Conservation (phyloP, 768 basidiomycete genomes). For the Phylloporus rhodoxanthus region DNA sequence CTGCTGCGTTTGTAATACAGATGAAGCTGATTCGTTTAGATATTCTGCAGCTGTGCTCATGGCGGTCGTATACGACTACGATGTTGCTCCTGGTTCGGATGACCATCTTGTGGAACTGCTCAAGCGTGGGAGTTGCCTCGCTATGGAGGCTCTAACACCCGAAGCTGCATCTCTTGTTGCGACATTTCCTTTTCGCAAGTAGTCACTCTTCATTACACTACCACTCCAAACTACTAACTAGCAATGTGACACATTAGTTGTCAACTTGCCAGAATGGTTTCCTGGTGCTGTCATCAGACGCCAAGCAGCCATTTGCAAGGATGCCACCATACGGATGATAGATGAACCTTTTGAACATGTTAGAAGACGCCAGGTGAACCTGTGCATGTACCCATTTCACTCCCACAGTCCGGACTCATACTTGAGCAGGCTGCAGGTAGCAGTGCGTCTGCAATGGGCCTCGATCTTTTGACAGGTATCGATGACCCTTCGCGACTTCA, state of each 20-base stretch:
- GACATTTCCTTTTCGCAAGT: slow-evolving; percentile 22
- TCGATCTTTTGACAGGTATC: slow-evolving; percentile 5
- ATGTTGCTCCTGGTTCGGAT: slow-evolving; percentile 27
- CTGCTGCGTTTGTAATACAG: neutral
- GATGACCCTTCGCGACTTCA: neutral
- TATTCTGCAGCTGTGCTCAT: slow-evolving; percentile 34
- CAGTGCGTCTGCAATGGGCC: slow-evolving; percentile 9
- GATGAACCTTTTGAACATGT: slow-evolving; percentile 13
- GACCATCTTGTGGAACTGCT: slow-evolving; percentile 37
- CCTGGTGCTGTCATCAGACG: slow-evolving; percentile 26
- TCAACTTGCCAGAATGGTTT: slow-evolving; percentile 21
- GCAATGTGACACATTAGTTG: slow-evolving; percentile 8
- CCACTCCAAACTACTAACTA: neutral
- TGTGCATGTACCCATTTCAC: neutral
- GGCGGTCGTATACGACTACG: slow-evolving; percentile 37
- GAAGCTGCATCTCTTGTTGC: slow-evolving; percentile 13
- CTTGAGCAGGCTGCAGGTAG: slow-evolving; percentile 7
- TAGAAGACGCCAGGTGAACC: slow-evolving; percentile 8
- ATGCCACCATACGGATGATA: slow-evolving; percentile 10
- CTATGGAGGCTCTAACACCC: slow-evolving; percentile 13
- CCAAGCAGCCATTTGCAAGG: slow-evolving; percentile 8
- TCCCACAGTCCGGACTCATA: neutral
- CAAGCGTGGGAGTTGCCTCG: slow-evolving; percentile 26
- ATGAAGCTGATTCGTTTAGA: slow-evolving; percentile 9
- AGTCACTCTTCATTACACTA: neutral